Evolutionary conservation across 441 rosid genomes (phyloP), one percentile per base, ranked within the genome.

Genomic region (Arabidopsis lyrata): DNA sequence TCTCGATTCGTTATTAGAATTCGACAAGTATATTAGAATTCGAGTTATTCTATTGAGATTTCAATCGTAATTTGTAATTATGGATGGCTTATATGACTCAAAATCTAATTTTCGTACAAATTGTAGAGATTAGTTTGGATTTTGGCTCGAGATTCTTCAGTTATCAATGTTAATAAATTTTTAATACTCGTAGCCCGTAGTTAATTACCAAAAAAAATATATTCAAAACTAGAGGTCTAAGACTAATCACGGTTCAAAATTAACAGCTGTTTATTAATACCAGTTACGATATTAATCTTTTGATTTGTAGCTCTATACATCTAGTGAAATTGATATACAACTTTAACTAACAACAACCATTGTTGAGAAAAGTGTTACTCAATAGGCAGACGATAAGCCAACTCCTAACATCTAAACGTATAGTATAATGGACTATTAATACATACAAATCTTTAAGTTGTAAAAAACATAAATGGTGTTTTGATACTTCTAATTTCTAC

Each of bases 231-330:
- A 44, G 24, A 62, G 24, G 8, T 62, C 8, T 14, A 7, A 29
- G 31, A 29, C 31, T 29, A 29, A 29, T 29, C 31, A 29, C 31
- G 27, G 27, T 29, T 29, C 31, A 29, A 29, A 29, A 29, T 6
- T 29, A 29, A 29, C 31, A 4, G 4, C 31, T 4, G 31, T 29
- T 29, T 36, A 34, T 5, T 65, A 35, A 27, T 50, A 14, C 9
- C 59, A 1, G 1, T 3, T 55, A 31, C n/a, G 31, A 4, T 20
- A 55, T 32, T 4, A 16, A 34, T 57, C 2, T 36, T 36, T 20
- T 2, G 27, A 47, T 68, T 20, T 58, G 38, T 58, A 60, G 52
- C 67, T 35, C 11, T 44, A 44, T 68, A 18, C 29, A 48, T 36
- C 14, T 15, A 15, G 2, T 36, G 38, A 24, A 20, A 49, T 10